A percentile compares a stretch with the other conserved stretches of the same genome.
Conservation (phyloP, 345 rosid genomes). For the Heritiera littoralis region DNA sequence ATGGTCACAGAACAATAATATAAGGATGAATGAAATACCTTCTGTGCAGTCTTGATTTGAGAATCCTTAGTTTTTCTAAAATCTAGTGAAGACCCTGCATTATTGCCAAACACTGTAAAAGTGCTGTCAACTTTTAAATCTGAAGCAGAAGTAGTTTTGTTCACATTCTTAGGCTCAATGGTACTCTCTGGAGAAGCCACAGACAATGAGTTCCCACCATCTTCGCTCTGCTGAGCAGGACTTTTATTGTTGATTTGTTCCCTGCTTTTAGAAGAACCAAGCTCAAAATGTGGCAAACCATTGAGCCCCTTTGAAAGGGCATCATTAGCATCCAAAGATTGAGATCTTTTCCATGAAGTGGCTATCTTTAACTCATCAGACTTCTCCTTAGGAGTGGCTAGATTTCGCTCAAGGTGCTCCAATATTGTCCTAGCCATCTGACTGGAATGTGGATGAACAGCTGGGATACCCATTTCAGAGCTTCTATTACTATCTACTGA, state of each 20-base stretch:
- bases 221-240: conserved; percentile 38
- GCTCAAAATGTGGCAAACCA: conserved; percentile 31
- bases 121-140: conserved; percentile 27
- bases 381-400: conserved; percentile 65
- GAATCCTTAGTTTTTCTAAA: conserved; percentile 38
- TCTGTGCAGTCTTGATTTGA: conserved; percentile 26
- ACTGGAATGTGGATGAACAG: conserved; percentile 74
- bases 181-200: conserved; percentile 33
- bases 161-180: conserved; percentile 31
- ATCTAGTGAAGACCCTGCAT: conserved; percentile 36
- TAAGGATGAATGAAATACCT: conserved; percentile 41
- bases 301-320: conserved; percentile 28
- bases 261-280: conserved; percentile 32
- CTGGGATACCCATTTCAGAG: conserved; percentile 47
- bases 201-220: conserved; percentile 34
- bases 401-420: conserved; percentile 75
- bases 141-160: conserved; percentile 36
- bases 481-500: conserved; percentile 35
- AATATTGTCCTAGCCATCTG: conserved; percentile 75
- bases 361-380: conserved; percentile 72
- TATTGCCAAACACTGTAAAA: conserved; percentile 23
- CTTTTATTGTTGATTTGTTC: conserved; percentile 33
- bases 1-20: background rate
- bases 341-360: conserved; percentile 52
- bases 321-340: conserved; percentile 38